phyloP scores from a whole-genome alignment of 768 basidiomycete species.

The Galerina marginata region DNA sequence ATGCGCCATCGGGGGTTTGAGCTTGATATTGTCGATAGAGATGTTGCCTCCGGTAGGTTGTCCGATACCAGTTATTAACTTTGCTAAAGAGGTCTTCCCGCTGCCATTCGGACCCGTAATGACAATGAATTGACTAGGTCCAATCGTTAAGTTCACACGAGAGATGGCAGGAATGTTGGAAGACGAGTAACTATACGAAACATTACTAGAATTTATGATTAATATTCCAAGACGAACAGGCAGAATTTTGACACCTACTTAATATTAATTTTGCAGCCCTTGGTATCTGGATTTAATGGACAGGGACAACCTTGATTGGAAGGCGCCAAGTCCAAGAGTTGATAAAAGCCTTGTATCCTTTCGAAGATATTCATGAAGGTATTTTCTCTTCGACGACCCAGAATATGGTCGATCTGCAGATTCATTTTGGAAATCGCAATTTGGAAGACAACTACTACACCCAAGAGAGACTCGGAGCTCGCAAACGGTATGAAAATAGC shows the following conservation, averaged over 20 bases:
- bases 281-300: too few species aligned
- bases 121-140: conserved; percentile 54
- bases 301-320: too few species aligned
- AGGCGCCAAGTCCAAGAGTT: too few species aligned
- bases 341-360: too few species aligned
- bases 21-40: conserved; percentile 44
- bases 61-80: conserved; percentile 40
- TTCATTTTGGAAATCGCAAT: conserved; percentile 30
- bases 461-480: conserved; percentile 33
- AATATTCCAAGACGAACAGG: background rate
- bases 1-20: conserved; percentile 32
- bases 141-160: conserved; percentile 47
- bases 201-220: background rate
- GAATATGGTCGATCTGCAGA: conserved; percentile 20
- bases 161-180: conserved; percentile 34
- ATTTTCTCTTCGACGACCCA: conserved; percentile 25
- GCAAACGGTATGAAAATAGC: conserved; percentile 25
- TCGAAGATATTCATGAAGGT: background rate
- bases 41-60: conserved; percentile 51
- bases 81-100: conserved; percentile 58
- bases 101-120: conserved; percentile 61
- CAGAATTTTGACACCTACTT: background rate
- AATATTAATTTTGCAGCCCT: background rate
- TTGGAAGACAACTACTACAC: conserved; percentile 39
- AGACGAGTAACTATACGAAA: conserved; percentile 4